phyloP scores from a whole-genome alignment of 306 rosid genomes.

The Cucurbita maxima region DNA sequence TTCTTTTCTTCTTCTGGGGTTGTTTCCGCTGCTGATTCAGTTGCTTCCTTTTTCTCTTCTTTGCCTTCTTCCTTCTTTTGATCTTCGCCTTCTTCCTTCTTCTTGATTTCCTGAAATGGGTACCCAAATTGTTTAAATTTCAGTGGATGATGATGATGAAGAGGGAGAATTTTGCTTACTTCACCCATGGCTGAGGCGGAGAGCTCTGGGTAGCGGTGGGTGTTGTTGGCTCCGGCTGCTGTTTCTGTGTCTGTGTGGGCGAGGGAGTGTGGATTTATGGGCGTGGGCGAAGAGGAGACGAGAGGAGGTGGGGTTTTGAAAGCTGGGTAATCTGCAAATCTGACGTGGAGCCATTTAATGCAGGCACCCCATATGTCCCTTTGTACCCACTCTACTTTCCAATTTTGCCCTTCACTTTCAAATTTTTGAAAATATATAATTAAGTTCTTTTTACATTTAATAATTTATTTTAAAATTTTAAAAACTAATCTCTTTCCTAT shows the following conservation, averaged over 20 bases:
- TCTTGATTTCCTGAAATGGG: slow-evolving; percentile 18
- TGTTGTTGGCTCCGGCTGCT: neutral
- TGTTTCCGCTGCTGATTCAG: neutral
- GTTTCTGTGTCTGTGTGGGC: neutral
- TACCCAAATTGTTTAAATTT: neutral
- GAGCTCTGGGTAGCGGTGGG: slow-evolving; percentile 9
- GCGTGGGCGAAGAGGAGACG: neutral
- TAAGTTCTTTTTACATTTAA: no score
- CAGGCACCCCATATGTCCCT: slow-evolving; percentile 12
- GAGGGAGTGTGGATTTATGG: neutral
- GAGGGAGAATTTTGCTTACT: slow-evolving; percentile 27
- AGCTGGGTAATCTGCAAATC: slow-evolving; percentile 32
- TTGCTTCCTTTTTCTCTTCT: neutral
- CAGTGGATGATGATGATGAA: neutral
- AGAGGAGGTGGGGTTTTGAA: neutral
- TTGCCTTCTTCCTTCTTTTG: slow-evolving; percentile 12
- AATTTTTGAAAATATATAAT: no score
- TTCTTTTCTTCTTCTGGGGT: slow-evolving; percentile 2
- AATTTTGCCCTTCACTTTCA: neutral
- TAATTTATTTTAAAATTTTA: no score
- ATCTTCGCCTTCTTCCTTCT: slow-evolving; percentile 20
- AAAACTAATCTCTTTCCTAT: no score
- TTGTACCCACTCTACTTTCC: slow-evolving; percentile 19
- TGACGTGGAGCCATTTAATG: slow-evolving; percentile 45
- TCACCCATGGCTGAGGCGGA: slow-evolving; percentile 36